phyloP scores from a whole-genome alignment of 805 yeast species.

The Tetrapisispora iriomotensis region DNA sequence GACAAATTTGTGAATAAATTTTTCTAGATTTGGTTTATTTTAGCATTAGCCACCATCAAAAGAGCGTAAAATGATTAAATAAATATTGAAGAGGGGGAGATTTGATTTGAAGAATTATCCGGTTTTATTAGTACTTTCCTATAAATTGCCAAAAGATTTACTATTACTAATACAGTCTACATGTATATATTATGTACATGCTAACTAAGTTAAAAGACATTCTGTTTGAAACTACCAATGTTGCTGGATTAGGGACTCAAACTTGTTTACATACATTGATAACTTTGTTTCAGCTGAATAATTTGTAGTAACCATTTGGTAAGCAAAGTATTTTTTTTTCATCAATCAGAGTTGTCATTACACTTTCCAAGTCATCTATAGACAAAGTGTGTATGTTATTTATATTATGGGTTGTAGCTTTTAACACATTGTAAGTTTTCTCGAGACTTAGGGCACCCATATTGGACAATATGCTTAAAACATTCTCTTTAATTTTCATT shows the following conservation, averaged over 20 bases:
- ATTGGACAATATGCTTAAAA: conserved; percentile 46
- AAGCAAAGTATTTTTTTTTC: conserved; percentile 9
- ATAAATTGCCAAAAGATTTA: no score
- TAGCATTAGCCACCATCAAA: no score
- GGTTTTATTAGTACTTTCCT: no score
- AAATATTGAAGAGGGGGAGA: no score
- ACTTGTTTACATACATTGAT: neutral
- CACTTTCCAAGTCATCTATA: conserved; percentile 9
- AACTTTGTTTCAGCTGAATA: neutral
- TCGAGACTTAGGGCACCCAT: conserved; percentile 40
- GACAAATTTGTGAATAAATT: no score
- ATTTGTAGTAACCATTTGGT: conserved; percentile 13
- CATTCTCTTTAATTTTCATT: neutral
- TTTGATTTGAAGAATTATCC: no score
- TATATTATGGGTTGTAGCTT: conserved; percentile 47
- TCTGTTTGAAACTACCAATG: no score
- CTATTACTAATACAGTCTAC: no score
- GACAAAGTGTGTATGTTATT: conserved; percentile 15
- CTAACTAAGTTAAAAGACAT: no score
- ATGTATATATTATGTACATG: no score
- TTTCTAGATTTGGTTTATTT: no score
- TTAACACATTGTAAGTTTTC: conserved; percentile 44
- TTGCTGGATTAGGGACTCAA: neutral
- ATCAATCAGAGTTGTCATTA: conserved; percentile 12
- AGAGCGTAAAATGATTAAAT: no score